A percentile compares a stretch with the other conserved stretches of the same genome.
Evolutionary conservation across 2,329 filamentous ascomycete genomes (phyloP).

Genomic region (Lasiodiplodia hormozganensis): DNA sequence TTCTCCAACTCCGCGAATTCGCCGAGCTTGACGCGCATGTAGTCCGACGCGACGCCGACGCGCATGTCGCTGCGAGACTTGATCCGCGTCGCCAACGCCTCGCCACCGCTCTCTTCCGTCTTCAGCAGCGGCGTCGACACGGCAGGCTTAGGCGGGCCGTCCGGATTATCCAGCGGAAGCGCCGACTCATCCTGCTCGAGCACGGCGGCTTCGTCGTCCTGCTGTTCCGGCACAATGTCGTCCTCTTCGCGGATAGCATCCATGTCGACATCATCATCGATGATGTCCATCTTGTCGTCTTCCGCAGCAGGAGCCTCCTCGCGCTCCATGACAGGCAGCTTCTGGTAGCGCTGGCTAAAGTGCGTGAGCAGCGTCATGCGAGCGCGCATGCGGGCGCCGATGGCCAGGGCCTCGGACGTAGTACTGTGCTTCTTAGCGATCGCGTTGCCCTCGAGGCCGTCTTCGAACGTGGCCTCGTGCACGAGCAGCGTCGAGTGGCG

Average conservation of each 20-base stretch:
- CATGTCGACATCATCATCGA: conserved; percentile 33
- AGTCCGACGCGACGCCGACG: conserved; percentile 77
- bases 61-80: conserved; percentile 60
- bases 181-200: neutral
- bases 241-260: conserved; percentile 5
- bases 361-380: conserved; percentile 86
- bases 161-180: conserved; percentile 37
- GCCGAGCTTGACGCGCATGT: conserved; percentile 75
- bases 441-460: conserved; percentile 80
- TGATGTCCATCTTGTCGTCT: conserved; percentile 39
- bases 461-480: conserved; percentile 96
- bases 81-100: conserved; percentile 35
- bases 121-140: neutral
- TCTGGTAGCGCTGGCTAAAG: conserved; percentile 93
- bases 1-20: conserved; percentile 72
- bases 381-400: conserved; percentile 81
- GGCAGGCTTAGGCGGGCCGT: conserved; percentile 3
- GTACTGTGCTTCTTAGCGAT: conserved; percentile 89
- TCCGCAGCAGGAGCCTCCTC: conserved; percentile 35
- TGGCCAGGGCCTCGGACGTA: conserved; percentile 79
- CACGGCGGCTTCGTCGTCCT: neutral
- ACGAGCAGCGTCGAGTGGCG: conserved; percentile 80
- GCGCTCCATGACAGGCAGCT: conserved; percentile 64
- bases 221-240: neutral
- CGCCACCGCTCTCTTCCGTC: neutral